Base-by-base conservation (phyloP, 108 stramenopile species). In the Pseudonitzschia delicatissima region DNA sequence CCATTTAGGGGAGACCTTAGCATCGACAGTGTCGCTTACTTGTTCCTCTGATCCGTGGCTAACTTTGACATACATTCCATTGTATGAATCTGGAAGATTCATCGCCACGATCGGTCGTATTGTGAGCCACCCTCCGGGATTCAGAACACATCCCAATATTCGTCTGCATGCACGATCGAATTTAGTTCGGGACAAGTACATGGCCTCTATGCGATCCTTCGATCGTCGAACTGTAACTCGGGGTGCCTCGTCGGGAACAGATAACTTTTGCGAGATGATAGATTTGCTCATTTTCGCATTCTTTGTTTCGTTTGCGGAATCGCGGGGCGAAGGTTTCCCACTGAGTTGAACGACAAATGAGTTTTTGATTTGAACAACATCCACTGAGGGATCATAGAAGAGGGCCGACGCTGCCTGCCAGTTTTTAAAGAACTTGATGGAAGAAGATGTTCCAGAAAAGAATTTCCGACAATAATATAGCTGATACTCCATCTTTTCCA, bases 101-200 rank as follows among this genome's bases (percentile, higher is more conserved):
- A 91, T 53, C 0, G 85, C 93, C 33, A 84, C 85, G 18, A 91
- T 78, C n/a, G 87, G 89, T 20, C 88, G 71, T 29, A 94, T 78
- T 7, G 78, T 87, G 17, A 94, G 82, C 77, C 78, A 82, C 2
- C 87, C 91, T 8, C 91, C 91, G 20, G 84, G 87, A 55, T 92
- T 86, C 29, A 87, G 42, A 17, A 84, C 74, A 18, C 80, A 63
- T n/a, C 64, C 67, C 39, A 87, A 33, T 21, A 80, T 76, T 31
- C 87, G 58, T 23, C 59, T 64, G 31, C 71, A 79, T 37, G 81
- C 68, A 55, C 81, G 73, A 37, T 87, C 87, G 67, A 90, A 90
- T 5, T 35, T 57, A 5, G n/a, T 35, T 60, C 85, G 47, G 3
- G 85, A 81, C 32, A 49, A 25, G 40, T 44, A 57, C 35, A 79